These are phyloP conservation scores for Talaromyces marneffei DNA, from an alignment of 2,329 filamentous ascomycete species.

Conservation along the genomic window DNA sequence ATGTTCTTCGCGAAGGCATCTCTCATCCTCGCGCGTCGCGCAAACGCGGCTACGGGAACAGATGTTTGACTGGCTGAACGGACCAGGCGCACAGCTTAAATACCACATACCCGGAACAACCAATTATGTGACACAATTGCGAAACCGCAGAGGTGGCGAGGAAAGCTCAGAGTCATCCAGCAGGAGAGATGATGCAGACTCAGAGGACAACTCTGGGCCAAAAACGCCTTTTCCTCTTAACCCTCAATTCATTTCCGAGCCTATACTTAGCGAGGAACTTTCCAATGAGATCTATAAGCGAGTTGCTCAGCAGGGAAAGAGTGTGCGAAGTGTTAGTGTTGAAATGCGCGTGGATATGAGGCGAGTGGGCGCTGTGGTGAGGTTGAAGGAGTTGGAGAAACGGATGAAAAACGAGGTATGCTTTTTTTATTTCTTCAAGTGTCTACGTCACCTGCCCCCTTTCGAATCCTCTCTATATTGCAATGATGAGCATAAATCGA, in stretches of 20 bases:
- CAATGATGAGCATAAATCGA: conserved; percentile 75
- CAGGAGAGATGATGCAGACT: background rate
- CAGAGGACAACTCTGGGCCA: background rate
- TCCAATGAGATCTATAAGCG: conserved; percentile 67
- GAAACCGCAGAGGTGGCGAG: conserved; percentile 11
- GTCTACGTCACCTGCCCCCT: background rate
- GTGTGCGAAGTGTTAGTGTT: conserved; percentile 70
- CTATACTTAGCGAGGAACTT: conserved; percentile 67
- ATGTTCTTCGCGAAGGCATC: conserved; percentile 23
- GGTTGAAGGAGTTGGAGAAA: conserved; percentile 81
- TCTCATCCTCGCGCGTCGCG: conserved; percentile 28
- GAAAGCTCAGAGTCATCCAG: conserved; percentile 1
- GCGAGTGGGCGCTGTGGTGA: conserved; percentile 76
- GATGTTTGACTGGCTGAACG: conserved; percentile 56
- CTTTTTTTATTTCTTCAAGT: conserved; percentile 22
- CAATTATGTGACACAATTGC: conserved; percentile 27
- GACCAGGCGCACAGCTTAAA: conserved; percentile 27
- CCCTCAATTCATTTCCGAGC: conserved; percentile 61
- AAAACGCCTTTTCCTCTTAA: conserved; percentile 69
- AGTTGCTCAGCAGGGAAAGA: conserved; percentile 60
- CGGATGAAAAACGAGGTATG: conserved; percentile 70
- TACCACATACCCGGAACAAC: conserved; percentile 27
- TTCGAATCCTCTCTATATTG: background rate
- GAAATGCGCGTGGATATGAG: conserved; percentile 74
- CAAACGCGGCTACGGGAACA: conserved; percentile 48